Evolutionary conservation across 768 basidiomycete species (phyloP).

Genomic region (Collybia sp.): DNA sequence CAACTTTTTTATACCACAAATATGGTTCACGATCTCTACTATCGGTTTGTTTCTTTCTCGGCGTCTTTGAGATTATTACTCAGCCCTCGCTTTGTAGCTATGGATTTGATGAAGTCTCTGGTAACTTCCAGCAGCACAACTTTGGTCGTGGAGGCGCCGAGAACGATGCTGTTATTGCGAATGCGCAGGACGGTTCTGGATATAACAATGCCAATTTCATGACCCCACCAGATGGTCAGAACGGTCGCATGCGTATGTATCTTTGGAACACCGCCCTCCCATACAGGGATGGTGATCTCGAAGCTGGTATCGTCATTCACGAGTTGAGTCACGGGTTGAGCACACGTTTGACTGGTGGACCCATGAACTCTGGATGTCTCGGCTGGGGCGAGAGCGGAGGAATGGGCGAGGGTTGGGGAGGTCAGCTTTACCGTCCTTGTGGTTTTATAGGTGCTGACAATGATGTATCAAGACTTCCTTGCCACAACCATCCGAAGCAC

Average conservation of each 20-base stretch:
- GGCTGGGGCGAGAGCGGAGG: conserved; percentile 96
- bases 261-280: conserved; percentile 90
- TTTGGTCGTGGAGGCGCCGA: conserved; percentile 87
- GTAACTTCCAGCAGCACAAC: conserved; percentile 99
- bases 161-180: conserved; percentile 87
- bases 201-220: conserved; percentile 93
- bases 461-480: conserved; percentile 51
- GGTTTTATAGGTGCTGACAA: neutral
- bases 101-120: conserved; percentile 87
- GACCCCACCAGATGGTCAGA: conserved; percentile 81
- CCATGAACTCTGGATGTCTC: conserved; percentile 87
- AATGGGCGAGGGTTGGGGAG: conserved; percentile 98
- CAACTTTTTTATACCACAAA: conserved; percentile 89
- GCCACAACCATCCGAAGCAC: conserved; percentile 85
- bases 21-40: conserved; percentile 78
- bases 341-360: conserved; percentile 93
- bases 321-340: conserved; percentile 86
- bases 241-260: conserved; percentile 95
- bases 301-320: conserved; percentile 96
- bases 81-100: conserved; percentile 37
- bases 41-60: conserved; percentile 38
- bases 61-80: neutral
- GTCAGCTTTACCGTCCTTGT: conserved; percentile 20
- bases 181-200: conserved; percentile 93
- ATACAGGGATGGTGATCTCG: conserved; percentile 92